Conservation (phyloP, 768 basidiomycete genomes). For the Terana coerulea region DNA sequence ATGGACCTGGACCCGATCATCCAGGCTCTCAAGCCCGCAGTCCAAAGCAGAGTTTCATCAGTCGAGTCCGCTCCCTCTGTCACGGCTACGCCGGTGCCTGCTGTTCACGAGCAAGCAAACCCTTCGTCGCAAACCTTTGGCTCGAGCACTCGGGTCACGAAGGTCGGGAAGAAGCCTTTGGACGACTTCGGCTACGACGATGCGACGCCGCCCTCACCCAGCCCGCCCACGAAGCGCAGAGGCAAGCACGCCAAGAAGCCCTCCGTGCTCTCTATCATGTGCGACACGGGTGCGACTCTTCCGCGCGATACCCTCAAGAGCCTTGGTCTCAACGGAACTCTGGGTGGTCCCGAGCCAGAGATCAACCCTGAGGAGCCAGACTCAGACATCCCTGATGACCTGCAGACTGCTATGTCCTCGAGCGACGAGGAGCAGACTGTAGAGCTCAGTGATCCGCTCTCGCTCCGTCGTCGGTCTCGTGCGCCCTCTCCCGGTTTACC, state of each 20-base stretch:
- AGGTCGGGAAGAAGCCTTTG: constrained; percentile 19
- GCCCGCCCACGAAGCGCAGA: constrained; percentile 32
- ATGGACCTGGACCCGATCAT: constrained; percentile 56
- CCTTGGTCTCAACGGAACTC: constrained; percentile 64
- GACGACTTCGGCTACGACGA: constrained; percentile 17
- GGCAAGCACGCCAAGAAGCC: constrained; percentile 9
- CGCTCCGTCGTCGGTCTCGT: constrained; percentile 17
- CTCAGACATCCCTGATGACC: constrained; percentile 79
- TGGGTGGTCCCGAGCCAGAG: constrained; percentile 51
- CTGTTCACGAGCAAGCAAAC: constrained; percentile 26
- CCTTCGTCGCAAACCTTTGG: constrained; percentile 41
- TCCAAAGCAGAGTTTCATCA: constrained; percentile 28
- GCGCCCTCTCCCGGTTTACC: constrained; percentile 41
- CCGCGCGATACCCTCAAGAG: constrained; percentile 48
- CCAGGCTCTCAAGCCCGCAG: constrained; percentile 50
- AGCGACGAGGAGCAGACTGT: constrained; percentile 27
- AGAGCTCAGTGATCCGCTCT: constrained; percentile 37
- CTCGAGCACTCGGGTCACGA: constrained; percentile 29
- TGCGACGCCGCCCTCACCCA: constrained; percentile 22
- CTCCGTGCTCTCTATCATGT: constrained; percentile 15
- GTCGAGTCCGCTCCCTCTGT: constrained; percentile 23
- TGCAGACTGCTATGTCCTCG: constrained; percentile 56
- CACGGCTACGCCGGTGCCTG: constrained; percentile 22
- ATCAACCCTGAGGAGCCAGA: constrained; percentile 60
- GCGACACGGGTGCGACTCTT: constrained; percentile 33